Evolutionary conservation across 768 basidiomycete species (phyloP).

Genomic region (Sutorius australiensis): DNA sequence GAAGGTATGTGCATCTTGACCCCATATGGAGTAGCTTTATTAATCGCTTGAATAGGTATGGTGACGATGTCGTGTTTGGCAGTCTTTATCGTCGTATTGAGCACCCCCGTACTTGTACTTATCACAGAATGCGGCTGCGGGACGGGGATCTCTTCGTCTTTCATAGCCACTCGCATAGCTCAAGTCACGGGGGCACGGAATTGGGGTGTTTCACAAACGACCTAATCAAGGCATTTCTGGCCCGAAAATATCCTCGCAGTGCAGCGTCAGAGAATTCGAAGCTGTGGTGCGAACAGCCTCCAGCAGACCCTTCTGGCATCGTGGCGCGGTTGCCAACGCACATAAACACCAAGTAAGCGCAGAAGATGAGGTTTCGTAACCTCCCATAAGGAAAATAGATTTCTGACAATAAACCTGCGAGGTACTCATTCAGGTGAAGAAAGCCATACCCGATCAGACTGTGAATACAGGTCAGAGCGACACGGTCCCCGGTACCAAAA

Average conservation of each 20-base stretch:
- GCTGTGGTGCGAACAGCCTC: constrained; percentile 37
- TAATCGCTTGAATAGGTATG: constrained; percentile 58
- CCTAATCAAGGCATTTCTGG: constrained; percentile 56
- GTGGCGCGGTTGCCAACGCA: constrained; percentile 45
- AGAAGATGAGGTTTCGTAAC: constrained; percentile 59
- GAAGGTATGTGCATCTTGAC: constrained; percentile 61
- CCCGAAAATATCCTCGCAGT: constrained; percentile 31
- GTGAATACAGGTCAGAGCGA: neutral
- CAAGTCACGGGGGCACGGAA: constrained; percentile 55
- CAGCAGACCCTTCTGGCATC: constrained; percentile 46
- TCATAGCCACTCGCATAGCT: constrained; percentile 52
- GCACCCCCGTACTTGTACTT: constrained; percentile 22
- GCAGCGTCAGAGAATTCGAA: constrained; percentile 12
- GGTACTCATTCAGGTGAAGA: constrained; percentile 46
- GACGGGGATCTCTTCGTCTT: constrained; percentile 53
- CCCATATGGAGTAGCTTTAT: constrained; percentile 57
- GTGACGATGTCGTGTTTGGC: constrained; percentile 53
- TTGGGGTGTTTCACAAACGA: constrained; percentile 55
- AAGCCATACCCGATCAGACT: constrained; percentile 60
- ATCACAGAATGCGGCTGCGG: constrained; percentile 29
- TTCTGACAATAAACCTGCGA: constrained; percentile 62
- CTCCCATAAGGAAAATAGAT: constrained; percentile 59
- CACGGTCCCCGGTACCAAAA: neutral
- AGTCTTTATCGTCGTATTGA: constrained; percentile 35
- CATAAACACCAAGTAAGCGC: constrained; percentile 64